phyloP scores from a whole-genome alignment of 345 rosid species.

The Carallia pectinifolia region DNA sequence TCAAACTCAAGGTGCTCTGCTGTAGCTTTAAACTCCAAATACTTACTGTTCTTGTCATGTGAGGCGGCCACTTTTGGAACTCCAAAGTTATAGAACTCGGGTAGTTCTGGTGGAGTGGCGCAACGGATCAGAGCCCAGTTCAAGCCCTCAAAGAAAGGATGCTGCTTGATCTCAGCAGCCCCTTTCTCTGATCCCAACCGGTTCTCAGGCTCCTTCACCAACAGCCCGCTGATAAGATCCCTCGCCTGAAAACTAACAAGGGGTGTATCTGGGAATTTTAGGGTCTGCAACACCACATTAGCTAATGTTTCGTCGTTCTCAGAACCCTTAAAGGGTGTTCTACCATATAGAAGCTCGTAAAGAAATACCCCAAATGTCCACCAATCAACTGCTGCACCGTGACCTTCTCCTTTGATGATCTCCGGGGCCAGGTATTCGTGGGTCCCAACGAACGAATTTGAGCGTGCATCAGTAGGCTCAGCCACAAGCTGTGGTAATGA shows the following conservation, averaged over 20 bases:
- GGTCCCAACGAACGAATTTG: conserved; percentile 92
- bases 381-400: conserved; percentile 98
- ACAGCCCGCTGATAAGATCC: conserved; percentile 66
- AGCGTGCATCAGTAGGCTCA: conserved; percentile 91
- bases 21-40: conserved; percentile 63
- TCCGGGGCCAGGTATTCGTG: conserved; percentile 96
- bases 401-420: conserved; percentile 93
- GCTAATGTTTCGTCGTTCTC: conserved; percentile 78
- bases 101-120: conserved; percentile 76
- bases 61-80: conserved; percentile 28
- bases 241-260: conserved; percentile 75
- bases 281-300: conserved; percentile 69
- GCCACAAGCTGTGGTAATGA: conserved; percentile 90
- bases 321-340: conserved; percentile 79
- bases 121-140: conserved; percentile 93
- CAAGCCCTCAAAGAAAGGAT: conserved; percentile 83
- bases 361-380: conserved; percentile 92
- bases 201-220: conserved; percentile 83
- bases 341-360: conserved; percentile 80
- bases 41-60: conserved; percentile 41
- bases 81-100: conserved; percentile 51
- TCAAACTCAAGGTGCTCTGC: conserved; percentile 91
- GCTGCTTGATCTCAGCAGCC: conserved; percentile 91
- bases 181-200: conserved; percentile 75
- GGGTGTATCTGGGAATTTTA: conserved; percentile 72